Percentiles rank a stretch among this genome's conserved stretches.
These are phyloP conservation scores for Solanum raphanifolium DNA, from an alignment of 257 asterid species.

Conservation along the genomic window DNA sequence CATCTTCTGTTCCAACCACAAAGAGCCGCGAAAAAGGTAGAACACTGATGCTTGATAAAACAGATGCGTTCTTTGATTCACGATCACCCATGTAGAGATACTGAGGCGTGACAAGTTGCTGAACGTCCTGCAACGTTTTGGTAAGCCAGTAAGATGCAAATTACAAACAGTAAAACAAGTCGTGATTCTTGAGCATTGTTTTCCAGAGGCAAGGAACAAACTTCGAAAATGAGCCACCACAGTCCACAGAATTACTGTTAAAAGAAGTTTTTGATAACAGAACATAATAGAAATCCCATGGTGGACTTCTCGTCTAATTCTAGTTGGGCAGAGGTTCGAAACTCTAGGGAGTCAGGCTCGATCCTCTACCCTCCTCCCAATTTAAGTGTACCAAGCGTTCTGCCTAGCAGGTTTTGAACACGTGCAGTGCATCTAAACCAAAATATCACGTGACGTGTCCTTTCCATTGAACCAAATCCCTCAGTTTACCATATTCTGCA, in stretches of 20 bases:
- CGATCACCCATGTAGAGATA: slow-evolving; percentile 70
- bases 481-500: not conserved
- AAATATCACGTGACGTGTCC: not conserved
- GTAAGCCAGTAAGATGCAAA: not conserved
- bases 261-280: not conserved
- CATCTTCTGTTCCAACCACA: slow-evolving; percentile 93
- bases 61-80: slow-evolving; percentile 68
- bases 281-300: not conserved
- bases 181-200: not conserved
- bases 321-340: not conserved
- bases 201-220: not conserved
- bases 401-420: not conserved
- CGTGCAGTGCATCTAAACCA: not conserved
- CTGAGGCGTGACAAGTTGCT: slow-evolving; percentile 50
- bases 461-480: not conserved
- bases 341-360: not conserved
- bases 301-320: not conserved
- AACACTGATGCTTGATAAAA: slow-evolving; percentile 57
- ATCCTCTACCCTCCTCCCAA: not conserved
- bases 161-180: not conserved
- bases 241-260: not conserved
- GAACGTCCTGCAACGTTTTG: slow-evolving; percentile 49
- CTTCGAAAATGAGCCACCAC: not conserved
- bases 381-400: not conserved
- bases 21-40: slow-evolving; percentile 80